These are phyloP conservation scores for Patellifolia procumbens DNA, from an alignment of 179 eudicot genomes.

Conservation along the genomic window DNA sequence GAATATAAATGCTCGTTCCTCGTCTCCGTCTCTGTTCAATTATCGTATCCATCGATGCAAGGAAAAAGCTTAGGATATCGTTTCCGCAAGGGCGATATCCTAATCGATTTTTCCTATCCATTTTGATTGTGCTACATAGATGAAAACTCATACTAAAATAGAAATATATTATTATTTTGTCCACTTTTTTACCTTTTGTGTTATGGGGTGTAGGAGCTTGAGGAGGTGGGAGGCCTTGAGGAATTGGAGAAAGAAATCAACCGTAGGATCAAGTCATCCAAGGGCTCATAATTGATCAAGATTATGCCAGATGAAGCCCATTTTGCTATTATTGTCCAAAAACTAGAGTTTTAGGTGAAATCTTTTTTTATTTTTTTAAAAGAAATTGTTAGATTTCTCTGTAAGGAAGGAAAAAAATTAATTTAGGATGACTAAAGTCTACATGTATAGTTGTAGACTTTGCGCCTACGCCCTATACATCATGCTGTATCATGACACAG, in stretches of 20 bases:
- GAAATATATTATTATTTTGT: neutral
- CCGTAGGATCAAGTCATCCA: slow-evolving; percentile 63
- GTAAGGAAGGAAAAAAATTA: neutral
- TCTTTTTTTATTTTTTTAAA: neutral
- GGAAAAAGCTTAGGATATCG: too few species aligned
- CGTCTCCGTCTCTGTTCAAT: too few species aligned
- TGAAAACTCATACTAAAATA: too few species aligned
- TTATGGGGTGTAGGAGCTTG: slow-evolving; percentile 71
- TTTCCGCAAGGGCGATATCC: too few species aligned
- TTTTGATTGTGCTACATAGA: too few species aligned
- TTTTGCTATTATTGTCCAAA: slow-evolving; percentile 15
- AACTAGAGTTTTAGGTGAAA: slow-evolving; percentile 17
- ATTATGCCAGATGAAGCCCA: slow-evolving; percentile 3
- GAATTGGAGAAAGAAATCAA: slow-evolving; percentile 85
- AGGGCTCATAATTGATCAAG: slow-evolving; percentile 35
- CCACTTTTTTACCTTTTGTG: neutral
- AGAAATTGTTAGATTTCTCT: slow-evolving; percentile 8
- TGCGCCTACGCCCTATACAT: neutral
- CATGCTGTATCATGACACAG: slow-evolving; percentile 7
- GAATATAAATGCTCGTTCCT: too few species aligned
- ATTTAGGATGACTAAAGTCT: slow-evolving; percentile 20
- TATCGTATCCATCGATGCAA: too few species aligned
- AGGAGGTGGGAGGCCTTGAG: slow-evolving; percentile 81
- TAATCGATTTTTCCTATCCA: too few species aligned
- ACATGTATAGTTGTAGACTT: slow-evolving; percentile 19